Conservation (phyloP, 495 filamentous ascomycete genomes). For the Chaetomium fimeti region DNA sequence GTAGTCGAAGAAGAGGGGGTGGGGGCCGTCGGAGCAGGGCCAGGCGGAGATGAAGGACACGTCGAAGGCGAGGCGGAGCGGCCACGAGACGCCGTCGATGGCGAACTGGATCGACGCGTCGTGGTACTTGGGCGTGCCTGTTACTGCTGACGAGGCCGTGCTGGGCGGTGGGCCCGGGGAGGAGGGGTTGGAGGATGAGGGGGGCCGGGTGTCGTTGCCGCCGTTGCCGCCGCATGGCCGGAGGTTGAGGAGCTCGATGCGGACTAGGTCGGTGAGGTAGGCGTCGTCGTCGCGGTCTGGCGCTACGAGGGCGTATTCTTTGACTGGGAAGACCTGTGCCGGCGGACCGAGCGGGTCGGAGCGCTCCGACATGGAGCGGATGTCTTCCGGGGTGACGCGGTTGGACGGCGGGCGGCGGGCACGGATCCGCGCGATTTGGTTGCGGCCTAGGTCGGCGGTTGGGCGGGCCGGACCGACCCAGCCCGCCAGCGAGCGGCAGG, state of each 20-base stretch:
- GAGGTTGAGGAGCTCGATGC: conserved; percentile 63
- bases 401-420: conserved; percentile 44
- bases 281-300: conserved; percentile 48
- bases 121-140: conserved; percentile 48
- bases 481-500: conserved; percentile 64
- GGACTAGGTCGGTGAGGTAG: conserved; percentile 55
- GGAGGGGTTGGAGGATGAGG: neutral
- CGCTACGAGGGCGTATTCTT: conserved; percentile 58
- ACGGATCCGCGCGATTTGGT: conserved; percentile 62
- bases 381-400: conserved; percentile 52
- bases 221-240: conserved; percentile 27
- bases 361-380: conserved; percentile 57
- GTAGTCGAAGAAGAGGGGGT: conserved; percentile 69
- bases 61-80: conserved; percentile 60
- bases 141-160: conserved; percentile 8
- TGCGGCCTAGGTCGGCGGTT: conserved; percentile 58
- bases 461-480: conserved; percentile 70
- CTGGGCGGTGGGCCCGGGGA: neutral
- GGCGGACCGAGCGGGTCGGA: conserved; percentile 64
- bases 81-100: conserved; percentile 62
- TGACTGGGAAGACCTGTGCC: conserved; percentile 56
- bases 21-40: conserved; percentile 67
- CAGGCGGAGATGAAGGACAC: conserved; percentile 64
- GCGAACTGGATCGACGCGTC: conserved; percentile 68
- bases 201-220: conserved; percentile 3